phyloP scores from a whole-genome alignment of 495 filamentous ascomycete species.

The Penicillium dipodomyicola region DNA sequence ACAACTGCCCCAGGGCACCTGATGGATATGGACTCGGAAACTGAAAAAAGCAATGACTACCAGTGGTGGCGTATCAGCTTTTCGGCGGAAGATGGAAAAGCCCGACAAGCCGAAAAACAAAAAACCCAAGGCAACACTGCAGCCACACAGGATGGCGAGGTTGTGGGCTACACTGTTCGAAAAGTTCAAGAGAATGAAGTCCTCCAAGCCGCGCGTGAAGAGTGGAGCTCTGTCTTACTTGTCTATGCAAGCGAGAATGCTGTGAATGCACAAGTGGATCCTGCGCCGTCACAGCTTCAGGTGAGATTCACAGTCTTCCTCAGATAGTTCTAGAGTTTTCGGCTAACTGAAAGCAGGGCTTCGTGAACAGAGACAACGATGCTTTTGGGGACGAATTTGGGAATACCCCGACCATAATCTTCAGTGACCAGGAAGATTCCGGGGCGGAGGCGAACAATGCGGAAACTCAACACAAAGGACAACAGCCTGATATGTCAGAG shows the following conservation, averaged over 20 bases:
- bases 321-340: not conserved
- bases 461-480: not conserved
- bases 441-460: not conserved
- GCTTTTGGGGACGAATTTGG: constrained; percentile 45
- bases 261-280: constrained; percentile 30
- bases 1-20: constrained; percentile 13
- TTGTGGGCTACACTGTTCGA: constrained; percentile 44
- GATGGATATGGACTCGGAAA: constrained; percentile 28
- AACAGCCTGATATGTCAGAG: constrained; percentile 15
- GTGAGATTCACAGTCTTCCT: constrained; percentile 25
- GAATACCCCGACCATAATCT: constrained; percentile 15
- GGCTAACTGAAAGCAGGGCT: constrained; percentile 33
- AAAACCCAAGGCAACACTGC: constrained; percentile 19
- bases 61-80: constrained; percentile 59
- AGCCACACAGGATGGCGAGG: constrained; percentile 32
- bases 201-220: constrained; percentile 51
- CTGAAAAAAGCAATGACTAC: constrained; percentile 28
- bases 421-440: constrained; percentile 8
- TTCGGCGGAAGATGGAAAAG: constrained; percentile 47
- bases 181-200: constrained; percentile 53
- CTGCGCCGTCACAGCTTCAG: constrained; percentile 39
- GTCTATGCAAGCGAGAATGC: constrained; percentile 53
- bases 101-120: constrained; percentile 32
- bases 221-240: constrained; percentile 45
- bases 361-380: constrained; percentile 49